A percentile compares a stretch with the other conserved stretches of the same genome.
Evolutionary conservation across 2,329 filamentous ascomycete species (phyloP).

Genomic region (Bipolaris zeicola): DNA sequence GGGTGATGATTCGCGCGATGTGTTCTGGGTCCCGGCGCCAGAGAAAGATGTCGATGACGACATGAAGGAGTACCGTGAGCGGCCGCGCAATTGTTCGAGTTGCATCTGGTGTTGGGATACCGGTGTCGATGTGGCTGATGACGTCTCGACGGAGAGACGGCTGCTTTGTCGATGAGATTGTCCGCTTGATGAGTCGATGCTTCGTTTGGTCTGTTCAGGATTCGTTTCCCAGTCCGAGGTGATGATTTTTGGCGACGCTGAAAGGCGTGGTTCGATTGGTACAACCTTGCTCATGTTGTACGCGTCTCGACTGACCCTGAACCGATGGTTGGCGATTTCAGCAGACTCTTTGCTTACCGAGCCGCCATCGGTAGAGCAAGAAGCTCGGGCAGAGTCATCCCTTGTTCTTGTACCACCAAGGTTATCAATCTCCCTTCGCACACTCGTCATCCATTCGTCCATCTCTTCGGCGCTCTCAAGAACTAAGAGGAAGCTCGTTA

Average conservation of each 20-base stretch:
- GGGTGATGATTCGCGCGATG: slow-evolving; percentile 46
- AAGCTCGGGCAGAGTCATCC: slow-evolving; percentile 35
- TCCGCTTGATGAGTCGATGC: slow-evolving; percentile 38
- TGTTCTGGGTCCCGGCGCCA: slow-evolving; percentile 39
- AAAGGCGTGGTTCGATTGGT: slow-evolving; percentile 45
- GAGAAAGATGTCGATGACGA: slow-evolving; percentile 46
- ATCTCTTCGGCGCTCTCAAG: slow-evolving; percentile 75
- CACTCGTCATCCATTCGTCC: slow-evolving; percentile 73
- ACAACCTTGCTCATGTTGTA: slow-evolving; percentile 36
- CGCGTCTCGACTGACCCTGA: slow-evolving; percentile 44
- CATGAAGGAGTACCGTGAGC: slow-evolving; percentile 46
- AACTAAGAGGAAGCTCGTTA: slow-evolving; percentile 71
- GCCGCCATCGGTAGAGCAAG: slow-evolving; percentile 36
- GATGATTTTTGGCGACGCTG: slow-evolving; percentile 37
- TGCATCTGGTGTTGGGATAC: slow-evolving; percentile 45
- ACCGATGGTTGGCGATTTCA: slow-evolving; percentile 46
- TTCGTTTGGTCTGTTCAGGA: slow-evolving; percentile 34
- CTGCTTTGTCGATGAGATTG: slow-evolving; percentile 34
- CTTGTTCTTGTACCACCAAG: slow-evolving; percentile 67
- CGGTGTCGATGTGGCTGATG: slow-evolving; percentile 43
- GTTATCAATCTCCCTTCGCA: slow-evolving; percentile 72
- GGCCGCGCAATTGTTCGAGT: slow-evolving; percentile 46
- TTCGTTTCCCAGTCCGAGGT: slow-evolving; percentile 41
- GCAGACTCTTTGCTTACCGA: slow-evolving; percentile 26
- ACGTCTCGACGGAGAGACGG: slow-evolving; percentile 43